Base-by-base conservation (phyloP, 768 basidiomycete species). In the Lenzites betulinus region DNA sequence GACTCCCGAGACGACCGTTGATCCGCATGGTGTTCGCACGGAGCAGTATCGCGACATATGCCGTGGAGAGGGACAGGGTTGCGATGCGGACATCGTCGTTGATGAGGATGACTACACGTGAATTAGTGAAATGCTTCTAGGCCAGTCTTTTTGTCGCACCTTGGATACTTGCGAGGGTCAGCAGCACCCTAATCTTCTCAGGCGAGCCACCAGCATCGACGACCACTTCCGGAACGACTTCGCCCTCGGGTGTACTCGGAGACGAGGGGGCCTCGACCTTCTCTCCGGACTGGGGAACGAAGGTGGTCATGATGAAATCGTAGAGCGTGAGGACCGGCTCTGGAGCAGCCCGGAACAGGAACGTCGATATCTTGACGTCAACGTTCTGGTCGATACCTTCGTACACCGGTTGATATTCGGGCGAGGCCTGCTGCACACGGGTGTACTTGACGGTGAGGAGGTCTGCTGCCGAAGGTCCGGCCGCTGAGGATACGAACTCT, bases 271-370 rank as follows among this genome's bases (percentile, higher is more conserved):
- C 28, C 33, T 61, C 56, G 46, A 48, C 41, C 22, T 52, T 50
- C 38, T 58, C 58, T n/a, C 87, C n/a, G 15, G 53, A 48, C 43
- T 66, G 57, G 9, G 89, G 85, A 11, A 93, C 91, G 73, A 99
- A 99, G 0, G 97, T 98, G 2, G 91, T 89, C 89, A 99, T 95
- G 73, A 99, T 85, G 76, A 96, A 98, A 75, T 98, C 95, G 74
- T 98, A 98, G 22, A 98, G 74, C 1, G 89, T 82, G 38, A 99
- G 77, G 43, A 98, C 88, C 13, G 96, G 95, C 69, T 94, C 93
- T 0, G 97, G 95, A 8, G 90, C 89, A 3, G 90, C 87, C 57
- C 86, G 85, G 74, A 98, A 88, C 53, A 95, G 83, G 71, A 99
- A 87, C 0, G 96, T 97, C 3, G 96, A 95, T 39, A 98, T 79